phyloP scores from a whole-genome alignment of 1,284 basidiomycete genomes.

The Trametes sp. region DNA sequence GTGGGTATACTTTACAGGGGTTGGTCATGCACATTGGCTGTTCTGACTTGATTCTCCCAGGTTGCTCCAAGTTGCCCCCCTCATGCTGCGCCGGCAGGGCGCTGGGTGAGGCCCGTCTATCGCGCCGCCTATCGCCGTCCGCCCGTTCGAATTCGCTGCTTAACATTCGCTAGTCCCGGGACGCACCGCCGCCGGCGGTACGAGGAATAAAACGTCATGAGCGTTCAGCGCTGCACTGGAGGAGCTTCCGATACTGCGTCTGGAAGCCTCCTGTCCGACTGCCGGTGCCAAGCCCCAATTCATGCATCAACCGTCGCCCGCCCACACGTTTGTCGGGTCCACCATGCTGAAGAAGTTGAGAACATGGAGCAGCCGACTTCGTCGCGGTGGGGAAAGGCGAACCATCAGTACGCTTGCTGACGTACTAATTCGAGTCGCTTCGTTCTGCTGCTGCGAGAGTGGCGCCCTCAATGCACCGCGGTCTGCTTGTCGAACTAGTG shows the following conservation, averaged over 20 bases:
- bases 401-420: not conserved
- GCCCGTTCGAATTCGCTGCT: not conserved
- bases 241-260: conserved; percentile 1
- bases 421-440: not conserved
- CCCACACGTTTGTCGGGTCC: not conserved
- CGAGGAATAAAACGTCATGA: not conserved
- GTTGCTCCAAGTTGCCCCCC: not conserved
- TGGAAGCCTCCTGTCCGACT: conserved; percentile 11
- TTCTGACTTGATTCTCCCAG: no score
- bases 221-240: not conserved
- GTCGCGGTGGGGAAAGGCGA: not conserved
- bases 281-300: conserved; percentile 16
- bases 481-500: conserved; percentile 1
- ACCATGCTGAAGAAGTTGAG: not conserved
- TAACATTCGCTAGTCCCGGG: not conserved
- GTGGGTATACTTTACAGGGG: no score
- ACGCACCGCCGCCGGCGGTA: not conserved
- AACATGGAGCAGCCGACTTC: not conserved
- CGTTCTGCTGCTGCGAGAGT: not conserved
- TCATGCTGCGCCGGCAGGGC: not conserved
- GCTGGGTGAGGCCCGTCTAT: not conserved
- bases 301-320: not conserved
- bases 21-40: not conserved
- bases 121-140: conserved; percentile 10
- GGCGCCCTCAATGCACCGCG: not conserved